Conservation (phyloP, 805 yeast species). For the Yamadazyma ubonensis region DNA sequence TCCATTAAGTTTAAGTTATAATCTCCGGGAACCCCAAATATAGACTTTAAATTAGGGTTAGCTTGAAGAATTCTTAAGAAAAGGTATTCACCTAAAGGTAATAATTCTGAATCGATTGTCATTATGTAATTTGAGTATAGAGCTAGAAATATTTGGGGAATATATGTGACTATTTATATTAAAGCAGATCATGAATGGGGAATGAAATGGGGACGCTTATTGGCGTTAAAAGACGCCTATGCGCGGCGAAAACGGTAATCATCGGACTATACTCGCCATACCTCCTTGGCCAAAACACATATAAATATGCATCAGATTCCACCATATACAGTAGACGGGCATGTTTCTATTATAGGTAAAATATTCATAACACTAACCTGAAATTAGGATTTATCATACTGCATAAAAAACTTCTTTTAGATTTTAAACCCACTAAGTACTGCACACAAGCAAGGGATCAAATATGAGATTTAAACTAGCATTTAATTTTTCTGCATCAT, state of each 20-base stretch:
- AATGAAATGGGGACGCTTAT: slow-evolving; percentile 1
- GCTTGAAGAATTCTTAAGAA: slow-evolving; percentile 55
- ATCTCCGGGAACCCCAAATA: slow-evolving; percentile 82
- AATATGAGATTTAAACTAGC: neutral
- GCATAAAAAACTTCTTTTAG: too few relatives aligned
- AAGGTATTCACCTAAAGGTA: slow-evolving; percentile 65
- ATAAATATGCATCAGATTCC: neutral
- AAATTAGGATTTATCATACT: too few relatives aligned
- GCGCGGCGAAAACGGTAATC: slow-evolving; percentile 6
- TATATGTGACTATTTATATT: slow-evolving; percentile 2
- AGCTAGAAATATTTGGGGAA: too few relatives aligned
- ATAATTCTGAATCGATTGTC: slow-evolving; percentile 16
- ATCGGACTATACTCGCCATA: too few relatives aligned
- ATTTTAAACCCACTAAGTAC: too few relatives aligned
- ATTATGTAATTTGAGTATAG: slow-evolving; percentile 7
- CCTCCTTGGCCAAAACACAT: neutral
- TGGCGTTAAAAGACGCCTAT: slow-evolving; percentile 4
- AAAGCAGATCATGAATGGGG: neutral
- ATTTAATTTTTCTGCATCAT: neutral
- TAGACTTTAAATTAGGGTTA: slow-evolving; percentile 49
- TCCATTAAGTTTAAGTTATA: slow-evolving; percentile 69
- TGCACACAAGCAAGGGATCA: too few relatives aligned
- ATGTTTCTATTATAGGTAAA: neutral
- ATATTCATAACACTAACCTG: neutral
- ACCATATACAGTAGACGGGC: too few relatives aligned